Evolutionary conservation across 1,284 basidiomycete genomes (phyloP).

Genomic region (Neonothopanus nambi): DNA sequence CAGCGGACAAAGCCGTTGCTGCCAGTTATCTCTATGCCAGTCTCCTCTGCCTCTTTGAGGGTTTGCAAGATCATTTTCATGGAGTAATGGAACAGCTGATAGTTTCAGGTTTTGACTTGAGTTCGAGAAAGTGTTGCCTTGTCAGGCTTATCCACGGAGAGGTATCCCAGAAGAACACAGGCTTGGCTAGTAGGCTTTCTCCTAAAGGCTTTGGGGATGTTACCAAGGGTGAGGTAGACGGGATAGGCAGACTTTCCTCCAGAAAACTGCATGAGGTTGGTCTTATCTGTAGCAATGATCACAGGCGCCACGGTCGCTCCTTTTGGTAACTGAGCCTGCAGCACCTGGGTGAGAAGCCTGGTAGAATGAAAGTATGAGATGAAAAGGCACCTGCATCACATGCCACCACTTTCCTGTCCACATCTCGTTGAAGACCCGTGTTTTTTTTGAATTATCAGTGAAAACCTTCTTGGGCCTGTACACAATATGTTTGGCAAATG

Average conservation of each 20-base stretch:
- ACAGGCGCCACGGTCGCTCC: slow-evolving; percentile 34
- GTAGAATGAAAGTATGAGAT: not conserved
- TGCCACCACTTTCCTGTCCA: slow-evolving; percentile 41
- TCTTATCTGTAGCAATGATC: slow-evolving; percentile 1
- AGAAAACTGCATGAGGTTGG: too few relatives aligned
- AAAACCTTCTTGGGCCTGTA: not conserved
- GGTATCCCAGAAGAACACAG: slow-evolving; percentile 18
- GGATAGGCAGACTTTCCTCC: slow-evolving; percentile 7
- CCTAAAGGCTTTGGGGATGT: slow-evolving; percentile 14
- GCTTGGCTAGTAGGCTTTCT: slow-evolving; percentile 13
- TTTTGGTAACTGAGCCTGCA: slow-evolving; percentile 29
- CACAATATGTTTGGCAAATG: not conserved
- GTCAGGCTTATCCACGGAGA: slow-evolving; percentile 7
- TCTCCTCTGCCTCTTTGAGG: not conserved
- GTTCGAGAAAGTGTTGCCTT: not conserved
- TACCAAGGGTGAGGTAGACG: slow-evolving; percentile 16
- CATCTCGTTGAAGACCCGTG: slow-evolving; percentile 32
- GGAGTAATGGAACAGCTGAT: not conserved
- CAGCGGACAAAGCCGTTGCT: slow-evolving; percentile 5
- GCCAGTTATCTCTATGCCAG: slow-evolving; percentile 17
- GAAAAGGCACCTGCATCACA: slow-evolving; percentile 31
- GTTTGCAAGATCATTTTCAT: slow-evolving; percentile 3
- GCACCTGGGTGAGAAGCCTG: not conserved
- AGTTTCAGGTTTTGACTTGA: not conserved
- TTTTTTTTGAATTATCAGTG: not conserved